Evolutionary conservation across 129 eudicot genomes (phyloP).

Genomic region (Saussurea involucrata): DNA sequence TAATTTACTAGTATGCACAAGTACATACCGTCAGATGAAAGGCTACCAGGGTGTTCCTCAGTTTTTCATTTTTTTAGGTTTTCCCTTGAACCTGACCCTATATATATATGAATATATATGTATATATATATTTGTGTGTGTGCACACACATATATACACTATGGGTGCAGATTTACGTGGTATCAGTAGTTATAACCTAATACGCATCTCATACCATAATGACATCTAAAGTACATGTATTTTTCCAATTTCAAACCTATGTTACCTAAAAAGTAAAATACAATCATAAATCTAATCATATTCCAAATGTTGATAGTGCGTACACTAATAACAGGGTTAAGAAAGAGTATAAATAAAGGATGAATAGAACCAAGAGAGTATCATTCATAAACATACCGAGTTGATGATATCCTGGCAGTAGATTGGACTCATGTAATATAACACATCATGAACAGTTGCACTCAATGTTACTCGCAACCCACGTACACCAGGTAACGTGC

Average conservation of each 20-base stretch:
- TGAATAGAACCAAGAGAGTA: neutral
- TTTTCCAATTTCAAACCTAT: neutral
- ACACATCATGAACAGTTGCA: conserved; percentile 97
- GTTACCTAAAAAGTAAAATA: neutral
- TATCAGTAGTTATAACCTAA: neutral
- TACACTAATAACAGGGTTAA: neutral
- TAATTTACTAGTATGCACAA: too few relatives aligned
- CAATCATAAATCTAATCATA: neutral
- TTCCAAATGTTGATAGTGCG: neutral
- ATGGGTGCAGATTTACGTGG: neutral
- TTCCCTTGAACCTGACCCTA: too few relatives aligned
- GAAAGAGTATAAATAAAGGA: neutral
- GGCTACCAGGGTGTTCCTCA: too few relatives aligned
- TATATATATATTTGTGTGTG: too few relatives aligned
- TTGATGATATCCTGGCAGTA: conserved; percentile 94
- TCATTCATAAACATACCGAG: conserved; percentile 48
- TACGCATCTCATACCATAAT: neutral
- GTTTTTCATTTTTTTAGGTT: too few relatives aligned
- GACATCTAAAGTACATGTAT: neutral
- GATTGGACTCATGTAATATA: conserved; percentile 98
- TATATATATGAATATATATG: too few relatives aligned
- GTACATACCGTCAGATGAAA: too few relatives aligned
- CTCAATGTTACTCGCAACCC: conserved; percentile 81
- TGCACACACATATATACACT: neutral
- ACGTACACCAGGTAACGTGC: conserved; percentile 88